Conservation (phyloP, 139 green algal species). For the Penium margaritaceum region DNA sequence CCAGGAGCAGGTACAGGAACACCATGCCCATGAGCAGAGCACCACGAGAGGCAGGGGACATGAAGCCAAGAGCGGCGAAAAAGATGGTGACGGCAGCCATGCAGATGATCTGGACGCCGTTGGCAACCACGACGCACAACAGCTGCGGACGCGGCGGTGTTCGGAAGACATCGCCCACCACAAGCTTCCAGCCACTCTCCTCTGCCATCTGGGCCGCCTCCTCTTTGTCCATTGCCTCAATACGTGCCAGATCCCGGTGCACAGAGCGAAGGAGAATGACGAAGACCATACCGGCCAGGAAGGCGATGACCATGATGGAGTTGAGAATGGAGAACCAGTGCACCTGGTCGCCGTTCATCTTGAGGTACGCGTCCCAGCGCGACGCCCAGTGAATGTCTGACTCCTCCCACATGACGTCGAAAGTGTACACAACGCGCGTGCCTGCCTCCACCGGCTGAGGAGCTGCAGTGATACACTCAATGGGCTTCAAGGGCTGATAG, state of each 20-base stretch:
- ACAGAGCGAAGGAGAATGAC: constrained; percentile 60
- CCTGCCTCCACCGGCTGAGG: constrained; percentile 61
- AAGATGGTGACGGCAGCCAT: constrained; percentile 69
- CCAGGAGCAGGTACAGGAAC: constrained; percentile 74
- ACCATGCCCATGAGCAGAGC: constrained; percentile 74
- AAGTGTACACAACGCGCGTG: constrained; percentile 69
- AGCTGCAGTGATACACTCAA: constrained; percentile 17
- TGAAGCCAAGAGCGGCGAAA: constrained; percentile 83
- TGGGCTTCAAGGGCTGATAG: not conserved
- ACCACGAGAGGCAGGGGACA: constrained; percentile 80
- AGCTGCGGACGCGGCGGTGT: constrained; percentile 53
- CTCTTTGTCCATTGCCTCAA: constrained; percentile 81
- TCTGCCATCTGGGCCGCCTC: constrained; percentile 61
- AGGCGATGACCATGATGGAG: constrained; percentile 80
- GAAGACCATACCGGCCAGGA: constrained; percentile 66
- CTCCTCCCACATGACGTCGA: constrained; percentile 84
- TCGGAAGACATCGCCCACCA: constrained; percentile 86
- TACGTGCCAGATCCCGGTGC: constrained; percentile 79
- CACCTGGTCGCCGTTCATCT: constrained; percentile 67
- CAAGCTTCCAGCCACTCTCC: constrained; percentile 92
- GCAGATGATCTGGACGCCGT: constrained; percentile 70
- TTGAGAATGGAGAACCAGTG: constrained; percentile 98
- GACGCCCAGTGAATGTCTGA: constrained; percentile 75
- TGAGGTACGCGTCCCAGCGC: constrained; percentile 90
- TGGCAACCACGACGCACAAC: constrained; percentile 76